A percentile compares a stretch with the other conserved stretches of the same genome.
phyloP scores from a whole-genome alignment of 148 eudicot species.

The Vaccinium macrocarpon region DNA sequence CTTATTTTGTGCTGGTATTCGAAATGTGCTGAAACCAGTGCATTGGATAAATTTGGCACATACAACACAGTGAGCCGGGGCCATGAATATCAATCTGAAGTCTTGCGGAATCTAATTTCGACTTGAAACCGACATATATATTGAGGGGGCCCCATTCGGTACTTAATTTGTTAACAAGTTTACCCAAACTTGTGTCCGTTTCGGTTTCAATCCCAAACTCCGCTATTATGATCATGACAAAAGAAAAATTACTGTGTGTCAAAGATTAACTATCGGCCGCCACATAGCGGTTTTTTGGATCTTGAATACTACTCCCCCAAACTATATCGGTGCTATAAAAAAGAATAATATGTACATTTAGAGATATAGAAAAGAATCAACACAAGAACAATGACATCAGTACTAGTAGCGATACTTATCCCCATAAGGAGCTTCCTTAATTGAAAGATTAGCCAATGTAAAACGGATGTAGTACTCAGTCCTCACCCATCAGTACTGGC shows the following conservation, averaged over 20 bases:
- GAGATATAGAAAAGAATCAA: neutral
- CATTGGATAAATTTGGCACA: too few relatives aligned
- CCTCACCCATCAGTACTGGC: neutral
- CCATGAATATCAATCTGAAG: neutral
- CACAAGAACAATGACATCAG: neutral
- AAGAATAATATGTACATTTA: neutral
- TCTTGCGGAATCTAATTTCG: neutral
- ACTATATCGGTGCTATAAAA: too few relatives aligned
- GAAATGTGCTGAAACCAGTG: too few relatives aligned
- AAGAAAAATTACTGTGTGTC: neutral
- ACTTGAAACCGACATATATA: neutral
- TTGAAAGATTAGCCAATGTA: constrained; percentile 9
- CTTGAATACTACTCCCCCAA: too few relatives aligned
- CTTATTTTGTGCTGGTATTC: too few relatives aligned
- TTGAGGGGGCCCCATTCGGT: neutral
- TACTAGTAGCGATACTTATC: too few relatives aligned
- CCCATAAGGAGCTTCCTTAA: neutral
- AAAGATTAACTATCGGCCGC: too few relatives aligned
- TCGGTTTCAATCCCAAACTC: neutral
- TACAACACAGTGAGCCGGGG: neutral
- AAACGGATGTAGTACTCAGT: neutral
- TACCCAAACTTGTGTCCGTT: neutral
- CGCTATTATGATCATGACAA: neutral
- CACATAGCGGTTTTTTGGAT: too few relatives aligned
- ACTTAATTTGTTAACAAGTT: neutral